Percentiles rank a stretch among this genome's conserved stretches.
These are phyloP conservation scores for Handroanthus guayacan DNA, from an alignment of 257 asterid species.

Conservation along the genomic window DNA sequence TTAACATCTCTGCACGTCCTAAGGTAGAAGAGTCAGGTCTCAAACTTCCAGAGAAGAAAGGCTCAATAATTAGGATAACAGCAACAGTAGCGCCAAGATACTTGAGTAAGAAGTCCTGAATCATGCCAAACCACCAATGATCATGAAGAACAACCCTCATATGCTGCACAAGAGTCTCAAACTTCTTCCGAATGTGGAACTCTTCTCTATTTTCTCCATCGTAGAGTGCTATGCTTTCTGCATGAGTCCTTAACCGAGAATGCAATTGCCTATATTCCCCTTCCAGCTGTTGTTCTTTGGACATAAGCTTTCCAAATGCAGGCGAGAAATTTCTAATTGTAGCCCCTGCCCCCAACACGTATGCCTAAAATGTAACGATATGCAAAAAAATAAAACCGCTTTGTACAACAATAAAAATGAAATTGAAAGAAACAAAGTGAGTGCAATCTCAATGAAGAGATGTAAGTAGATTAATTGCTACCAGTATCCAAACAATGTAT, in stretches of 20 bases:
- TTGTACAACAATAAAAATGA: conserved; percentile 20
- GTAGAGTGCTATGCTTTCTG: conserved; percentile 97
- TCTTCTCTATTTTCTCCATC: conserved; percentile 98
- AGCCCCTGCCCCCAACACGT: conserved; percentile 94
- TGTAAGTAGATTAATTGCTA: conserved; percentile 39
- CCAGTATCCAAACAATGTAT: conserved; percentile 96
- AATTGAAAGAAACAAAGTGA: conserved; percentile 21
- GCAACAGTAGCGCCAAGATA: conserved; percentile 99
- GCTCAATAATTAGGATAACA: conserved; percentile 95
- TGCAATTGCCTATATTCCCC: conserved; percentile 99
- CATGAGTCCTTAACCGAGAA: conserved; percentile 96
- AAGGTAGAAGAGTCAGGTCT: conserved; percentile 93
- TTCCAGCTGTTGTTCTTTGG: conserved; percentile 95
- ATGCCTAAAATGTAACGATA: conserved; percentile 69
- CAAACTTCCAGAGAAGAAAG: conserved; percentile 91
- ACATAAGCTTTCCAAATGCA: conserved; percentile 91
- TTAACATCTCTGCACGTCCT: conserved; percentile 99
- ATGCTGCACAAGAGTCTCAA: conserved; percentile 76
- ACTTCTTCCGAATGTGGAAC: conserved; percentile 86
- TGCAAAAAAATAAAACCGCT: conserved; percentile 37
- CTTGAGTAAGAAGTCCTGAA: conserved; percentile 94
- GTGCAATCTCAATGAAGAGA: conserved; percentile 25
- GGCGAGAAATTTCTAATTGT: conserved; percentile 88
- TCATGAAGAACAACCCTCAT: conserved; percentile 94
- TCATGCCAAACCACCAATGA: conserved; percentile 99